Base-by-base conservation (phyloP, 768 basidiomycete genomes). In the Suillus lakei region DNA sequence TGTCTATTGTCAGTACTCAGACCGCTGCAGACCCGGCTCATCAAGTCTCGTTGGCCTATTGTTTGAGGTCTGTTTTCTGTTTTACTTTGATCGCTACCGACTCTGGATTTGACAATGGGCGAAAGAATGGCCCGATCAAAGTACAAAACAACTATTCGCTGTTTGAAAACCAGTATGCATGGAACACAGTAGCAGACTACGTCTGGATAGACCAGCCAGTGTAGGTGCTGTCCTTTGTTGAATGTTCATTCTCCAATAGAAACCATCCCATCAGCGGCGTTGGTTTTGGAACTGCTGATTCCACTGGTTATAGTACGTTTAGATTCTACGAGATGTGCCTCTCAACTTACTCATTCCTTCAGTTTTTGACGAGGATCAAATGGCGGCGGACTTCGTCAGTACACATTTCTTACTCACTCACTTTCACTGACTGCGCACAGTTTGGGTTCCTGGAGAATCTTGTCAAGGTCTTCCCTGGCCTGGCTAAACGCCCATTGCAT, bases 131-230 rank as follows among this genome's bases (percentile, higher is more conserved):
- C 2, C 91, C 91, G 4, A 86, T 91, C 54, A 83, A 81, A 3
- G 80, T 92, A 54, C 79, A 81, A 15, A 74, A 75, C 63, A 78
- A 91, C 69, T 86, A 85, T 64, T 81, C 79, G 10, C 72, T 84
- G 3, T 78, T 77, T 21, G 70, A 80, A 15, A 91, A 91, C 67
- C 71, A 81, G 4, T 82, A 86, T 72, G 83, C 85, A 68, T 91
- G 89, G 87, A 78, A 83, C 65, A 82, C 76, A 28, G 72, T 90
- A 26, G 84, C 87, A 1, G 91, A 92, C 74, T 86, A 84, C 67
- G 82, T 92, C 43, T 91, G 88, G 89, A 78, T 92, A 59, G 91
- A 92, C 70, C 88, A 91, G 63, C 91, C 90, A 56, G 90, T 90
- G 72, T 81, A 71, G 2, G 81, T 30, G n/a, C 41, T 7, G 2